Percentiles rank a stretch among this genome's conserved stretches.
These are phyloP conservation scores for Calonectria leucothoes DNA, from an alignment of 2,329 filamentous ascomycete genomes.

Conservation along the genomic window DNA sequence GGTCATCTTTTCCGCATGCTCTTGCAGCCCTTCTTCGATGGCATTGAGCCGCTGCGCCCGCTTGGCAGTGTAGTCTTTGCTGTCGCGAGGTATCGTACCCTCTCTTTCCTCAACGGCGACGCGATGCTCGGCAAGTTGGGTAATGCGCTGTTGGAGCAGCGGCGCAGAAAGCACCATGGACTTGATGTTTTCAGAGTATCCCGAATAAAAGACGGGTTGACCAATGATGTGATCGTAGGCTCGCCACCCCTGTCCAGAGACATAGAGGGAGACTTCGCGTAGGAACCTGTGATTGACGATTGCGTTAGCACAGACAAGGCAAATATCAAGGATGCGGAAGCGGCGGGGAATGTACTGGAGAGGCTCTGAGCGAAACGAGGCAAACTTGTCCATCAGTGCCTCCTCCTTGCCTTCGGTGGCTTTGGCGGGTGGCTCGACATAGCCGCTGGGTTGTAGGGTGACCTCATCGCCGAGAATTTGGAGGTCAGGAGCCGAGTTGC, in stretches of 20 bases:
- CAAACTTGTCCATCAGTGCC: conserved; percentile 83
- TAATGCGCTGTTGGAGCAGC: conserved; percentile 79
- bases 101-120: conserved; percentile 82
- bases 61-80: conserved; percentile 63
- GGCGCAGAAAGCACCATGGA: conserved; percentile 78
- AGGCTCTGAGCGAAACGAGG: conserved; percentile 81
- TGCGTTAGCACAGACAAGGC: conserved; percentile 21
- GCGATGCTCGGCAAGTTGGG: conserved; percentile 79
- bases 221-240: conserved; percentile 92
- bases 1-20: conserved; percentile 87
- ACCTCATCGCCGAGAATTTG: conserved; percentile 81
- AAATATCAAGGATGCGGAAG: background rate
- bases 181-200: conserved; percentile 93
- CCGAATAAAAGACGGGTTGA: conserved; percentile 91
- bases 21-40: conserved; percentile 78
- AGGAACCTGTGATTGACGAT: conserved; percentile 73
- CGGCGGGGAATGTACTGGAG: conserved; percentile 59
- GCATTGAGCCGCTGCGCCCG: conserved; percentile 67
- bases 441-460: conserved; percentile 80
- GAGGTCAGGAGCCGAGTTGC: conserved; percentile 74
- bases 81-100: conserved; percentile 70
- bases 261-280: conserved; percentile 91
- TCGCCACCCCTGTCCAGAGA: conserved; percentile 94
- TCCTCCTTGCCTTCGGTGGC: conserved; percentile 69
- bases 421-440: conserved; percentile 60